Evolutionary conservation across 495 filamentous ascomycete species (phyloP).

Genomic region (Aspergillus incahuasiensis): DNA sequence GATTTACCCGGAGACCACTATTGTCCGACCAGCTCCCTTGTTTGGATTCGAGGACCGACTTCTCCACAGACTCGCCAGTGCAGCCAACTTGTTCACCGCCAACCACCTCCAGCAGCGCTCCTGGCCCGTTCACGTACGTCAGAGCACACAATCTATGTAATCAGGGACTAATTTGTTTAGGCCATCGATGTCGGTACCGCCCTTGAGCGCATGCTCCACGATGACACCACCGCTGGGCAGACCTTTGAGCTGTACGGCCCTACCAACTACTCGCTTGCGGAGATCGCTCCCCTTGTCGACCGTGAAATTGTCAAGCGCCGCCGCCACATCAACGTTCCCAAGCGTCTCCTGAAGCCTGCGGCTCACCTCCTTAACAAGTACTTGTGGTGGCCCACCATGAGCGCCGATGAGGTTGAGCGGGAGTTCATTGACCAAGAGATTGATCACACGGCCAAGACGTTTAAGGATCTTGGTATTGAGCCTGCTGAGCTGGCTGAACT

Average conservation of each 20-base stretch:
- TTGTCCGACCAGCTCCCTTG: constrained; percentile 89
- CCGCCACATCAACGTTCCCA: constrained; percentile 88
- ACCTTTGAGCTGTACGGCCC: constrained; percentile 96
- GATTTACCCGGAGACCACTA: constrained; percentile 97
- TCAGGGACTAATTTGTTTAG: constrained; percentile 38
- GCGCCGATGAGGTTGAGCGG: constrained; percentile 83
- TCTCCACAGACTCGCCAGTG: constrained; percentile 75
- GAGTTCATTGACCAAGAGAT: constrained; percentile 95
- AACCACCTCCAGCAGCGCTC: constrained; percentile 91
- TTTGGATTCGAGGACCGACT: constrained; percentile 94
- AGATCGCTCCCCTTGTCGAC: constrained; percentile 85
- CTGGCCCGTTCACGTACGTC: constrained; percentile 84
- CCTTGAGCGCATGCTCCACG: constrained; percentile 80
- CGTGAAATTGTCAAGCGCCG: constrained; percentile 86
- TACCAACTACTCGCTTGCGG: constrained; percentile 81
- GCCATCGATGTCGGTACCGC: constrained; percentile 84
- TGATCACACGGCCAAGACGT: constrained; percentile 87
- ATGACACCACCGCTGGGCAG: constrained; percentile 82
- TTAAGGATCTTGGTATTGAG: constrained; percentile 87
- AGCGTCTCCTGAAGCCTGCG: constrained; percentile 64
- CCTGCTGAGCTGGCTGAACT: constrained; percentile 74
- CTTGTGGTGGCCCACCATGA: constrained; percentile 83
- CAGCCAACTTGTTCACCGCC: constrained; percentile 74
- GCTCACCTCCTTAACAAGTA: constrained; percentile 68
- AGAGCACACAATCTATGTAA: background rate